These are phyloP conservation scores for Apiotrichum domesticum DNA, from an alignment of 1,284 basidiomycete genomes.

Conservation along the genomic window DNA sequence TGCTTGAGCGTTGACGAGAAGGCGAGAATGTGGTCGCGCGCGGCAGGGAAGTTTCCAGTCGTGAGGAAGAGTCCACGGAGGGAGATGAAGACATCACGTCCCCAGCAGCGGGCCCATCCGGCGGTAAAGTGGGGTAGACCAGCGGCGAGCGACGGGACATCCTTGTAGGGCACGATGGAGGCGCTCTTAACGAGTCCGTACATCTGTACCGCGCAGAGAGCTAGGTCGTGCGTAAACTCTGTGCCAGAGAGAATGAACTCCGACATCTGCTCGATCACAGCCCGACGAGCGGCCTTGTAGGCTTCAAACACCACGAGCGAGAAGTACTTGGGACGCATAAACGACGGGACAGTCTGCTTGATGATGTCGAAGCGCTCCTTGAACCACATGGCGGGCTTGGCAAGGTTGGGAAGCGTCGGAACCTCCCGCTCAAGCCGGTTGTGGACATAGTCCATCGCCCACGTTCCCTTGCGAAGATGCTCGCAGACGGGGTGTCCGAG, in stretches of 20 bases:
- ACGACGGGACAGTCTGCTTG: conserved; percentile 65
- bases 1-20: conserved; percentile 75
- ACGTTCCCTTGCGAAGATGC: conserved; percentile 75
- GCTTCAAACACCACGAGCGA: conserved; percentile 80
- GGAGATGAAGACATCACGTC: conserved; percentile 93
- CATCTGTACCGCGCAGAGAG: conserved; percentile 84
- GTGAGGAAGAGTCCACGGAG: conserved; percentile 84
- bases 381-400: conserved; percentile 70
- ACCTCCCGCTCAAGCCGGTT: conserved; percentile 55
- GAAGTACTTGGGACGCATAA: conserved; percentile 89
- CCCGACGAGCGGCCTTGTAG: conserved; percentile 76
- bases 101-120: conserved; percentile 92
- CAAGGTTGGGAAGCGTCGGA: conserved; percentile 58
- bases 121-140: conserved; percentile 86
- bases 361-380: conserved; percentile 74
- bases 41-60: conserved; percentile 80
- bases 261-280: conserved; percentile 76
- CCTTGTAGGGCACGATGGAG: conserved; percentile 61
- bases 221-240: conserved; percentile 81
- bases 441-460: conserved; percentile 82
- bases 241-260: conserved; percentile 78
- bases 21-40: conserved; percentile 78
- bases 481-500: conserved; percentile 82
- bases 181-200: conserved; percentile 81
- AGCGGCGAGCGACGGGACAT: conserved; percentile 79